phyloP scores from a whole-genome alignment of 108 stramenopile species.

The Epipyxis sp. region DNA sequence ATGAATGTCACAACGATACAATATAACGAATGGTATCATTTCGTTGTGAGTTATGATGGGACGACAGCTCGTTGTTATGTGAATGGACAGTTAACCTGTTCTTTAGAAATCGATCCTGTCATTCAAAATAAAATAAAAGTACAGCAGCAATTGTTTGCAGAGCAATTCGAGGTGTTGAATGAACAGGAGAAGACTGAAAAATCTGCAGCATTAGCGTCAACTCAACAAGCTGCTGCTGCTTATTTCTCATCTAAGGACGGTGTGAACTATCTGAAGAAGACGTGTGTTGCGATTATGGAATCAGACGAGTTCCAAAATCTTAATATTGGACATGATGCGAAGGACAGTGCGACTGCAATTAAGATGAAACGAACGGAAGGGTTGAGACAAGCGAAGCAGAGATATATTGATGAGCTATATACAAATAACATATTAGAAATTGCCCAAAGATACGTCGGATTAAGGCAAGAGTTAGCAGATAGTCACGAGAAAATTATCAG shows the following conservation, averaged over 20 bases:
- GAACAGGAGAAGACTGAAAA: not conserved
- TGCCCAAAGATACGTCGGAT: not conserved
- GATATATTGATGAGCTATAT: not conserved
- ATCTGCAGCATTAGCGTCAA: not conserved
- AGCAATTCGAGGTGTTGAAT: too few relatives aligned
- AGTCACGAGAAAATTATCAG: not conserved
- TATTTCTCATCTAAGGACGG: conserved; percentile 27
- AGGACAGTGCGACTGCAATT: not conserved
- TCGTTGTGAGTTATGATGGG: conserved; percentile 1
- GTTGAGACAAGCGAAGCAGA: not conserved
- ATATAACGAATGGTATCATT: conserved; percentile 13
- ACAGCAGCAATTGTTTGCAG: too few relatives aligned
- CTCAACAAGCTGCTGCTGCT: not conserved
- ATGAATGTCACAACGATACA: not conserved
- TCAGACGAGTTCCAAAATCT: not conserved
- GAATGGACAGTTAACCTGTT: not conserved
- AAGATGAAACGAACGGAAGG: not conserved
- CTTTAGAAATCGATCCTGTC: not conserved
- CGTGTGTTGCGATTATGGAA: not conserved
- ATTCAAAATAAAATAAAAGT: too few relatives aligned
- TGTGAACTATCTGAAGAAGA: not conserved
- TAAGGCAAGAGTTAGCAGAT: not conserved
- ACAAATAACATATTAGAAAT: not conserved
- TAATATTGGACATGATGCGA: not conserved
- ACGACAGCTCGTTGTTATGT: not conserved